A percentile compares a stretch with the other conserved stretches of the same genome.
Evolutionary conservation across 106 monocot genomes (phyloP).

Genomic region (Triglochin maritima): DNA sequence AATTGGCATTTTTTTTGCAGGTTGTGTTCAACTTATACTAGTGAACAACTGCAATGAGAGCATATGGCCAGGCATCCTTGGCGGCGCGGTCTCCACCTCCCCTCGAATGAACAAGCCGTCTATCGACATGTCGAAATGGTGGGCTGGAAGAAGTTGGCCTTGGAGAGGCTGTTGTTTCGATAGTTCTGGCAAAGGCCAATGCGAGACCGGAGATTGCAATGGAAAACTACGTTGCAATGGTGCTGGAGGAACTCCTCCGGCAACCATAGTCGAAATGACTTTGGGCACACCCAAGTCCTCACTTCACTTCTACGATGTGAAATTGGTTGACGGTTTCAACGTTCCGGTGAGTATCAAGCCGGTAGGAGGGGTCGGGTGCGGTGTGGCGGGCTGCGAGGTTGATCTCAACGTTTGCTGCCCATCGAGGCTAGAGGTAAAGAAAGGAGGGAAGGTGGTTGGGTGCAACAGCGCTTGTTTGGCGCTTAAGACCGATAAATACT

Average conservation of each 20-base stretch:
- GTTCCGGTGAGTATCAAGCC: conserved; percentile 37
- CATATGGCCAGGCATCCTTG: conserved; percentile 45
- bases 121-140: conserved; percentile 27
- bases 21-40: conserved; percentile 28
- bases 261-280: conserved; percentile 67
- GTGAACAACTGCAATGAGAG: conserved; percentile 66
- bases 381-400: conserved; percentile 44
- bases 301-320: conserved; percentile 66
- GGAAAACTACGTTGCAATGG: conserved; percentile 43
- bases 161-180: conserved; percentile 45
- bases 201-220: conserved; percentile 61
- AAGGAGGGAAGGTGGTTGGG: conserved; percentile 34
- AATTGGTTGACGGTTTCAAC: conserved; percentile 75
- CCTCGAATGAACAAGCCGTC: conserved; percentile 19
- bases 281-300: conserved; percentile 35
- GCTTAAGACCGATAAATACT: conserved; percentile 34
- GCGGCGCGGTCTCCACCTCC: conserved; percentile 47
- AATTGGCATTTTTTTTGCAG: no score
- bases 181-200: conserved; percentile 26
- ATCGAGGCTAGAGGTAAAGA: conserved; percentile 34
- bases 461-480: conserved; percentile 60
- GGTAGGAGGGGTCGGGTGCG: conserved; percentile 46
- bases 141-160: conserved; percentile 62
- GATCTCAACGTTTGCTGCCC: conserved; percentile 63
- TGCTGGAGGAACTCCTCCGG: conserved; percentile 36